Evolutionary conservation across 192 early-diverging fungal species (phyloP), one percentile per base, ranked within the genome.

Genomic region (Coemansia sp.): DNA sequence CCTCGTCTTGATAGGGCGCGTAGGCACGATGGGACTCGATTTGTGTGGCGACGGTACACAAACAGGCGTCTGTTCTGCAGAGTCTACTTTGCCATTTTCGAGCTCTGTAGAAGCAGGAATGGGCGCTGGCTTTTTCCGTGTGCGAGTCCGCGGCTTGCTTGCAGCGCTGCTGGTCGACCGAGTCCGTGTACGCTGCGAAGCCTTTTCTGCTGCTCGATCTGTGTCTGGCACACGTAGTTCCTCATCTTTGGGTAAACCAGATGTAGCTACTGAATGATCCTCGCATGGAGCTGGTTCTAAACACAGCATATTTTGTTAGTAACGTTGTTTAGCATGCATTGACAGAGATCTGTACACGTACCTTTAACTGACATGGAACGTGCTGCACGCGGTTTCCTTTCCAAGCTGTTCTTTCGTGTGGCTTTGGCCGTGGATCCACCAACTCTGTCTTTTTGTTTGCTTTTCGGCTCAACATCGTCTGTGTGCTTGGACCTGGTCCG

Each of bases 341-440:
- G 29, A 17, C 47, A 49, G 47, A 14, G 21, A 49, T 19, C 15
- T 19, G n/a, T 19, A 49, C 4, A 21, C 47, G n/a, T 49, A 49
- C 29, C 35, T 37, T 56, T 37, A 17, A 19, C 29, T 56, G 19
- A 15, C 29, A 5, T 15, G n/a, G 51, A 53, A 39, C 57, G 57
- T 14, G 57, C 39, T 58, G 39, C 57, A 43, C n/a, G 17, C 10
- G 19, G 17, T 45, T 58, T 58, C 12, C 39, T 55, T 35, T 38
- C 32, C n/a, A 41, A 37, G 27, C 27, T 10, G 53, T 7, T 15
- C 53, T 68, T 68, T 17, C 53, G 59, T 39, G 59, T 47, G 45
- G 58, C 47, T 38, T 60, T 67, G 45, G 51, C 47, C 19, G 52
- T 67, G 19, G 66, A 27, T 29, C 60, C 58, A 12, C 57, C n/a